phyloP scores from a whole-genome alignment of 2,329 filamentous ascomycete genomes.

The Trichoderma atroviride region DNA sequence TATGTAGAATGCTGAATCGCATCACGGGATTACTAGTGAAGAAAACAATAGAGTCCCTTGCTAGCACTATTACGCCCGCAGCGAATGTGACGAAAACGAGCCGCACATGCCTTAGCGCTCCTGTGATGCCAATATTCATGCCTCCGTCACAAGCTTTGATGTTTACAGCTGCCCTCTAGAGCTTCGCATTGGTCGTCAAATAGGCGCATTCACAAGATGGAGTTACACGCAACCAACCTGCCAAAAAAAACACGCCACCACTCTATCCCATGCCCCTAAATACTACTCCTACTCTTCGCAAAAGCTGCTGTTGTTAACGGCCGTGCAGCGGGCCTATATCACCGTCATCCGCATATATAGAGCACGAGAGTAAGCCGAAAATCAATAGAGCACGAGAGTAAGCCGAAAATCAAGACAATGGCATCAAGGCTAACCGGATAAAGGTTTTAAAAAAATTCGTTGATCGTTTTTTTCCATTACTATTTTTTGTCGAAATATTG shows the following conservation, averaged over 20 bases:
- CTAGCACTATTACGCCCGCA: not conserved
- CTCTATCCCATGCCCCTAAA: not conserved
- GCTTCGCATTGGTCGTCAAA: not conserved
- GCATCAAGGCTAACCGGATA: not conserved
- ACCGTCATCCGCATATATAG: not conserved
- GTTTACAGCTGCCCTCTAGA: not conserved
- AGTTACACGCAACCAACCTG: not conserved
- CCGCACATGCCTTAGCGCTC: not conserved
- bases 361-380: not conserved
- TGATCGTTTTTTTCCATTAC: not conserved
- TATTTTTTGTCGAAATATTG: slow-evolving; percentile 9
- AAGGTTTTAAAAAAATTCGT: not conserved
- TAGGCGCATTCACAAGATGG: not conserved
- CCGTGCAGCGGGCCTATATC: slow-evolving; percentile 1
- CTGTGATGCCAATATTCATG: not conserved
- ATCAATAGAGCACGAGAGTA: not conserved
- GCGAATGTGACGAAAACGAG: not conserved
- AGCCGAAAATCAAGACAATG: not conserved
- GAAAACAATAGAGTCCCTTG: not conserved
- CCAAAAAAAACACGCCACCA: slow-evolving; percentile 1
- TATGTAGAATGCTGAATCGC: not conserved
- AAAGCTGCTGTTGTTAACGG: not conserved
- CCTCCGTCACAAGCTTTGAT: not conserved
- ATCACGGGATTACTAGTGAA: not conserved
- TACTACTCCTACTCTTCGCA: not conserved